Base-by-base conservation (phyloP, 2,329 filamentous ascomycete species). In the Cladorrhinum sp. region DNA sequence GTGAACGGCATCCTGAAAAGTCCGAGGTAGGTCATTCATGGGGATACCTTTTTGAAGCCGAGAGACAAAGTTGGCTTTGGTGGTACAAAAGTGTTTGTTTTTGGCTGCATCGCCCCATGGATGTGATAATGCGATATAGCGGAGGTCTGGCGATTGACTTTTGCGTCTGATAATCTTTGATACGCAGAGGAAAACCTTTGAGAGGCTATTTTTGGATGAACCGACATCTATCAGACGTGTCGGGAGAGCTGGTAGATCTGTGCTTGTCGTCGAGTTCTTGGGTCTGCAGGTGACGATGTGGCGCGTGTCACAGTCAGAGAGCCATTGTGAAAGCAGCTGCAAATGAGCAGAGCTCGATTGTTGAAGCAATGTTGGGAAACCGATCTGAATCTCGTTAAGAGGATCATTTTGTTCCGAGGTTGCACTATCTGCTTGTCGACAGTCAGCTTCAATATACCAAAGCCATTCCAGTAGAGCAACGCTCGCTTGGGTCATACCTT, bases 121-220 rank as follows among this genome's bases (percentile, higher is more conserved):
- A 23, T 68, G 66, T 0, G 66, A 68, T 2, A 67, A 51, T 18
- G 65, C 66, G 9, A 66, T 24, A 13, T 69, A 69, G 20, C 45
- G 52, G 8, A 38, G 10, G 20, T 23, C 25, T 24, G 49, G 16
- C 16, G 8, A 2, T 45, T 45, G 41, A 3, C 3, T n/a, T 3
- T 36, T 20, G 18, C 64, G 57, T 1, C 52, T 25, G 3, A 45
- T 16, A 3, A 45, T 2, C 12, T 10, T 10, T 16, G 48, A 66
- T 57, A 51, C 63, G 48, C 62, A 61, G 63, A 41, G 29, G n/a
- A 23, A 9, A 20, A 25, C 23, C 20, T 18, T 32, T 1, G 22
- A 2, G 1, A 3, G 1, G 9, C 12, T 45, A 20, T n/a, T 9
- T 36, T 3, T 3, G 1, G 24, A n/a, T 22, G 16, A 18, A 4